Conservation (phyloP, 345 rosid species). For the Moricandia moricandioides region DNA sequence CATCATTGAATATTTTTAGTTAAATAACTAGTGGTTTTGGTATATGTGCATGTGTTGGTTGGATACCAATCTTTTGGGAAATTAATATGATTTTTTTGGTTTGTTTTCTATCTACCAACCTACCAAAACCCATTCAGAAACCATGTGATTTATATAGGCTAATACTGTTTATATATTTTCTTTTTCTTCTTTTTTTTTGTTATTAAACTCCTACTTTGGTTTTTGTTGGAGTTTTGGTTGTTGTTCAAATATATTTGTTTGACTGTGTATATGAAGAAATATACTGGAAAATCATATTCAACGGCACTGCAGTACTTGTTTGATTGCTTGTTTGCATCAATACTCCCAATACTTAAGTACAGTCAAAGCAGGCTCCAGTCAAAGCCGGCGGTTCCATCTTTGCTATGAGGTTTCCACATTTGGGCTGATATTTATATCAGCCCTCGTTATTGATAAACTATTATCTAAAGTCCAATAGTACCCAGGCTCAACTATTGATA, state of each 20-base stretch:
- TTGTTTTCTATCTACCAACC: constrained; percentile 35
- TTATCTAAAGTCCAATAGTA: background rate
- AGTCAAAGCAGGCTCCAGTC: constrained; percentile 27
- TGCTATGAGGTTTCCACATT: background rate
- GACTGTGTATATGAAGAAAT: background rate
- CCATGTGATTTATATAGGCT: constrained; percentile 31
- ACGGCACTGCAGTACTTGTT: constrained; percentile 21
- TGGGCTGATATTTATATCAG: constrained; percentile 11
- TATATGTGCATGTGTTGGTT: constrained; percentile 18
- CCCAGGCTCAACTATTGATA: background rate
- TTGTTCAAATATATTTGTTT: constrained; percentile 5
- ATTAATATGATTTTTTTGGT: constrained; percentile 6
- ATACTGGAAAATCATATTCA: background rate
- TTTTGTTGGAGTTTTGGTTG: background rate
- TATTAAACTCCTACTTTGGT: background rate
- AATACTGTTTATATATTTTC: background rate
- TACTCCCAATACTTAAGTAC: background rate
- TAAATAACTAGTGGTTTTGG: background rate
- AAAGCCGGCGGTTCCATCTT: constrained; percentile 9
- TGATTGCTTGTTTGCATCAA: background rate
- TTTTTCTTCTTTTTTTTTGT: background rate
- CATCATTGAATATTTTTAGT: background rate
- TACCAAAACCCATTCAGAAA: constrained; percentile 21
- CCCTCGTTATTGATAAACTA: background rate
- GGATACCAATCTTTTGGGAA: constrained; percentile 26